Evolutionary conservation across 1,284 basidiomycete genomes (phyloP).

Genomic region (Ganoderma leucocontextum): DNA sequence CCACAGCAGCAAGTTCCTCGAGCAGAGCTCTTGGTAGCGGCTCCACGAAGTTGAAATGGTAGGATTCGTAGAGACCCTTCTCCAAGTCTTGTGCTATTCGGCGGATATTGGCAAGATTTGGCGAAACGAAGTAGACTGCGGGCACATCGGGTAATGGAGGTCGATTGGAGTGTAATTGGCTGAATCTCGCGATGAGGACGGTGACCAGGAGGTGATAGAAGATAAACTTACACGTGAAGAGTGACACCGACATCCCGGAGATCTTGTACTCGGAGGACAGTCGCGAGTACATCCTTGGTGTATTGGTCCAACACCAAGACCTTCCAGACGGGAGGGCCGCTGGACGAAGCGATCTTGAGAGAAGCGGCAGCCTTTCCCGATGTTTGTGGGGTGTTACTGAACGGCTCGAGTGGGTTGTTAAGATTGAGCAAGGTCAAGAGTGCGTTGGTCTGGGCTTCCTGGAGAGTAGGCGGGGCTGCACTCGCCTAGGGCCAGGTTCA

Average conservation of each 20-base stretch:
- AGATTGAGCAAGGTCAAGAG: constrained; percentile 61
- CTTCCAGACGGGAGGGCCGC: constrained; percentile 95
- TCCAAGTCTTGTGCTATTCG: constrained; percentile 92
- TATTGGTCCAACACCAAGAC: constrained; percentile 94
- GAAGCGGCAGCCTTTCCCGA: constrained; percentile 46
- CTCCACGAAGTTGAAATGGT: constrained; percentile 96
- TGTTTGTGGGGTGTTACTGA: constrained; percentile 39
- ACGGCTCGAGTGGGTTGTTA: constrained; percentile 45
- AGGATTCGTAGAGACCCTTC: constrained; percentile 90
- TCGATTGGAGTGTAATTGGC: constrained; percentile 90
- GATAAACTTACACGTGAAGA: constrained; percentile 83
- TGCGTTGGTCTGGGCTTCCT: constrained; percentile 82
- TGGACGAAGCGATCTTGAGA: constrained; percentile 55
- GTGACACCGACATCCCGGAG: constrained; percentile 97
- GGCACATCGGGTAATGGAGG: constrained; percentile 96
- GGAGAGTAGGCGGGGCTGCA: constrained; percentile 59
- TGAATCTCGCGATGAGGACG: constrained; percentile 43
- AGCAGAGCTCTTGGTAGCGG: constrained; percentile 88
- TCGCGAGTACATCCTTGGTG: constrained; percentile 96
- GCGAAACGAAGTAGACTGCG: constrained; percentile 96
- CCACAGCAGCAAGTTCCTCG: constrained; percentile 92
- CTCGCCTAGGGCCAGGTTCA: constrained; percentile 34
- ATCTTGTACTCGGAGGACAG: constrained; percentile 95
- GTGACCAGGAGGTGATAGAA: not conserved
- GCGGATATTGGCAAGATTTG: constrained; percentile 86